phyloP scores from a whole-genome alignment of 148 eudicot genomes.

The Rhododendron williamsianum region DNA sequence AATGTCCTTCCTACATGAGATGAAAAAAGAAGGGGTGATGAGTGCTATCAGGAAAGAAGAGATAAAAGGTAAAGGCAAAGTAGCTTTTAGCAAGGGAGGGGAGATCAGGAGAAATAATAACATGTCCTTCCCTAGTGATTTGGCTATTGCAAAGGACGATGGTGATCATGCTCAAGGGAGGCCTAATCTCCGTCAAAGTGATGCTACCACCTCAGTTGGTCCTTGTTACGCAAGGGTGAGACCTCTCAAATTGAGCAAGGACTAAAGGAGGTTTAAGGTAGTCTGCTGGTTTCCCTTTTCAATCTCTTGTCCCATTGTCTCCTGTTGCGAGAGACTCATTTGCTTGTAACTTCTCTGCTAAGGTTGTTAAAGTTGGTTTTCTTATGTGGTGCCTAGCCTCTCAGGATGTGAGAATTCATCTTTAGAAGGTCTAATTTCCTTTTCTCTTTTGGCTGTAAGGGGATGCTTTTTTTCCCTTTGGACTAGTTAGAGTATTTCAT shows the following conservation, averaged over 20 bases:
- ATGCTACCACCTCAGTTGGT: not conserved
- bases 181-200: not conserved
- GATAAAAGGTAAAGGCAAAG: constrained; percentile 2
- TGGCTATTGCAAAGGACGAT: not conserved
- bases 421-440: not conserved
- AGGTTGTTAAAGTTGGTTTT: not conserved
- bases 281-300: not conserved
- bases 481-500: not conserved
- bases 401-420: not conserved
- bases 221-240: not conserved
- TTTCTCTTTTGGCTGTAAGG: not conserved
- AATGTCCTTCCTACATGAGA: not conserved
- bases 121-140: not conserved
- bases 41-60: not conserved
- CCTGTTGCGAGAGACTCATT: not conserved
- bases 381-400: not conserved
- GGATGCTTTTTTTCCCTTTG: not conserved
- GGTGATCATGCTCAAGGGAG: not conserved
- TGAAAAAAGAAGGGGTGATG: not conserved
- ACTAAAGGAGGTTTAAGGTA: not conserved
- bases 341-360: not conserved
- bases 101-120: not conserved
- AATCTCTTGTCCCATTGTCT: not conserved
- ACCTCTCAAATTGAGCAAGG: constrained; percentile 1
- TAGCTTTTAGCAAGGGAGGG: not conserved